phyloP scores from a whole-genome alignment of 202 grass and related monocot species.

The Hordeum pubiflorum region DNA sequence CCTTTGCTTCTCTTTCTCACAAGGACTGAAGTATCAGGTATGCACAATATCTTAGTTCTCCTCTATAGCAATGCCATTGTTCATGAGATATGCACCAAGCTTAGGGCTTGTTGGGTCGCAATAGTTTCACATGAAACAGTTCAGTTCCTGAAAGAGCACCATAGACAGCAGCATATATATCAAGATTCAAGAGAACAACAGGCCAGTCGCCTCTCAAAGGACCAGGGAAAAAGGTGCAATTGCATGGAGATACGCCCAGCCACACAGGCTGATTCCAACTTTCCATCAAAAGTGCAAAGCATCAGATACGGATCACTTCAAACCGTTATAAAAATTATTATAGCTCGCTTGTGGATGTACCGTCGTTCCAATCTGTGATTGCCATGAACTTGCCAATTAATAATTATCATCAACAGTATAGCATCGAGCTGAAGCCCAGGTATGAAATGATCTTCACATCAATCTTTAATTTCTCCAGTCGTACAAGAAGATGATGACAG shows the following conservation, averaged over 20 bases:
- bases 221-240: not conserved
- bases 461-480: conserved; percentile 5
- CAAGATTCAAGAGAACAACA: not conserved
- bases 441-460: not conserved
- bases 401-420: conserved; percentile 3
- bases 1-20: not conserved
- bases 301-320: conserved; percentile 25
- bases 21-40: not conserved
- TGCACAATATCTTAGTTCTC: not conserved
- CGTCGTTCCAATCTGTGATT: conserved; percentile 5
- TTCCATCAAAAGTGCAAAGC: conserved; percentile 20
- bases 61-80: not conserved
- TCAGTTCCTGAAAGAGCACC: not conserved
- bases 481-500: conserved; percentile 23
- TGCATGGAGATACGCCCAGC: not conserved
- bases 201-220: not conserved
- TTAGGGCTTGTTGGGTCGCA: not conserved
- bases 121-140: not conserved
- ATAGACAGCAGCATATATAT: not conserved
- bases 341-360: conserved; percentile 1
- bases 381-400: not conserved
- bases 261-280: conserved; percentile 7
- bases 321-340: not conserved
- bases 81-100: not conserved
- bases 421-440: conserved; percentile 5